Percentiles rank a stretch among this genome's conserved stretches.
Evolutionary conservation across 805 yeast species (phyloP).

Genomic region (Candida namnaoensis): DNA sequence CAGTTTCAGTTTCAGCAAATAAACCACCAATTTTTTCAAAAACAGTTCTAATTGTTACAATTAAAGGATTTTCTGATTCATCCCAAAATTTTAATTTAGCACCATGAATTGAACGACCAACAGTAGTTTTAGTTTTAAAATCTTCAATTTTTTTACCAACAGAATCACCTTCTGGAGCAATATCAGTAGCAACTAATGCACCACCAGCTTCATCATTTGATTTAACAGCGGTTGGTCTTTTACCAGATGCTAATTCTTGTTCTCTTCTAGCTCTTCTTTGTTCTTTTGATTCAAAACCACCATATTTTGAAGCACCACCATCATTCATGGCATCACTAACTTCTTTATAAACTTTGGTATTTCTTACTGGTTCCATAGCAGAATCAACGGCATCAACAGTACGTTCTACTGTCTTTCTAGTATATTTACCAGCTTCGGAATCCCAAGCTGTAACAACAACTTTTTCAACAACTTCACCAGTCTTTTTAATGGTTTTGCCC

Average conservation of each 20-base stretch:
- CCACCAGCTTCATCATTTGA: slow-evolving; percentile 79
- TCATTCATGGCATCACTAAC: slow-evolving; percentile 85
- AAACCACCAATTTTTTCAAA: slow-evolving; percentile 68
- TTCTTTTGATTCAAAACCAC: slow-evolving; percentile 85
- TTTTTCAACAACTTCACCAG: slow-evolving; percentile 90
- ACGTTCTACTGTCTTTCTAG: slow-evolving; percentile 74
- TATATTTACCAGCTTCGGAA: slow-evolving; percentile 81
- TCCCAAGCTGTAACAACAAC: slow-evolving; percentile 95
- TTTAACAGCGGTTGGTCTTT: slow-evolving; percentile 58
- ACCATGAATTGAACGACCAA: slow-evolving; percentile 57
- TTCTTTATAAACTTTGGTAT: slow-evolving; percentile 84
- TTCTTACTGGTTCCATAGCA: slow-evolving; percentile 85
- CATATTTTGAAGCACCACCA: slow-evolving; percentile 82
- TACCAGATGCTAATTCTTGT: slow-evolving; percentile 48
- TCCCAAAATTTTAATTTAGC: slow-evolving; percentile 70
- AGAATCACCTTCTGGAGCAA: slow-evolving; percentile 64
- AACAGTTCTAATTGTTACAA: slow-evolving; percentile 72
- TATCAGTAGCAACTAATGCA: slow-evolving; percentile 73
- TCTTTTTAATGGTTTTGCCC: slow-evolving; percentile 69
- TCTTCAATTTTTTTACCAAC: slow-evolving; percentile 58
- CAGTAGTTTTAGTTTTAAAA: slow-evolving; percentile 54
- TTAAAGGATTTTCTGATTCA: slow-evolving; percentile 88
- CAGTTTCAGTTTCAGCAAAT: slow-evolving; percentile 93
- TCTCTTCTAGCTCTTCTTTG: slow-evolving; percentile 69
- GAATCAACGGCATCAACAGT: slow-evolving; percentile 85